Evolutionary conservation across 2,329 filamentous ascomycete species (phyloP).

Genomic region (Stenocarpella maydis): DNA sequence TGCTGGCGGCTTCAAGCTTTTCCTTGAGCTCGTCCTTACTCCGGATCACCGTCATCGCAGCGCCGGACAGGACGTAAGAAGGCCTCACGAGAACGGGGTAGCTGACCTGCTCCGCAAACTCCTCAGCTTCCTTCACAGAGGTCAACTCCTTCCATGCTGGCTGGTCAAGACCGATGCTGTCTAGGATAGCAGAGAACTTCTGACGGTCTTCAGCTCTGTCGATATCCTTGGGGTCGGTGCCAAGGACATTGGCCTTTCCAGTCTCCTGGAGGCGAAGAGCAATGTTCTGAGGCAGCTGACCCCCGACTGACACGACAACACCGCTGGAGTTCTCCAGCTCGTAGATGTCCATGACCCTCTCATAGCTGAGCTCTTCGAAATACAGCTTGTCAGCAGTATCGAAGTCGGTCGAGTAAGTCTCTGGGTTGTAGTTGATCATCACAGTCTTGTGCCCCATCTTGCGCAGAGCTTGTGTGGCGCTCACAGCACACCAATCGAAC

Average conservation of each 20-base stretch:
- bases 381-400: conserved; percentile 92
- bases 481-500: conserved; percentile 98
- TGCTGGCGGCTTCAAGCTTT: conserved; percentile 89
- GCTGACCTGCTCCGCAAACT: conserved; percentile 83
- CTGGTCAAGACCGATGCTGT: conserved; percentile 96
- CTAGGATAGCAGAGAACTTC: conserved; percentile 97
- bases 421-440: conserved; percentile 94
- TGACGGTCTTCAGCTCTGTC: conserved; percentile 98
- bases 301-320: conserved; percentile 94
- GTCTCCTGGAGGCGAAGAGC: conserved; percentile 91
- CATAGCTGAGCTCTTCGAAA: conserved; percentile 96
- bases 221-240: conserved; percentile 92
- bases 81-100: conserved; percentile 97
- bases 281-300: conserved; percentile 97
- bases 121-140: conserved; percentile 85
- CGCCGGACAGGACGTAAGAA: conserved; percentile 94
- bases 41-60: conserved; percentile 97
- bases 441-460: conserved; percentile 95
- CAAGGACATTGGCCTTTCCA: conserved; percentile 88
- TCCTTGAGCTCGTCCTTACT: conserved; percentile 90
- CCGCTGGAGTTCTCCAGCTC: conserved; percentile 86
- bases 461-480: conserved; percentile 82
- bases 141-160: conserved; percentile 98
- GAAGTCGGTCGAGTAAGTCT: conserved; percentile 84
- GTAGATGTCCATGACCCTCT: conserved; percentile 98